These are phyloP conservation scores for Aureobasidium sp. DNA, from an alignment of 2,329 filamentous ascomycete genomes.

Conservation along the genomic window DNA sequence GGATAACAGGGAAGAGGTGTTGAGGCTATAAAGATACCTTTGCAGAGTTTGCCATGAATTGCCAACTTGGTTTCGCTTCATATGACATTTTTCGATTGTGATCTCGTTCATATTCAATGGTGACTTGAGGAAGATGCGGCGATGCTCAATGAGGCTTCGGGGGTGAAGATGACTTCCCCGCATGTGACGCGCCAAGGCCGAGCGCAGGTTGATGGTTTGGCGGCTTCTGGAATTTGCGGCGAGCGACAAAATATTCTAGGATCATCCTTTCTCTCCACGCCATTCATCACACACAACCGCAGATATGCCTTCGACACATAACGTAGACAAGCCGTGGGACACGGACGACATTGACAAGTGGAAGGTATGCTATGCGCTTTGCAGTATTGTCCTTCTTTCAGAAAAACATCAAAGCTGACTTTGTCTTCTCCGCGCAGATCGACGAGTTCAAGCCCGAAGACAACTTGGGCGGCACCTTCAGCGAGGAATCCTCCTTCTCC, in stretches of 20 bases:
- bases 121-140: neutral
- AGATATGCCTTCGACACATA: conserved; percentile 79
- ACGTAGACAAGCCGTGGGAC: conserved; percentile 89
- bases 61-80: neutral
- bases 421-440: conserved; percentile 41
- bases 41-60: neutral
- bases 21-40: neutral
- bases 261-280: neutral
- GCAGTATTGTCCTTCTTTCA: too few species aligned
- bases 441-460: conserved; percentile 80
- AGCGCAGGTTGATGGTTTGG: neutral
- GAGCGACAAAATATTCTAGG: conserved; percentile 4
- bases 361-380: conserved; percentile 47
- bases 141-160: neutral
- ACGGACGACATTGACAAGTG: conserved; percentile 97
- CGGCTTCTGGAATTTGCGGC: conserved; percentile 2
- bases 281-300: conserved; percentile 1
- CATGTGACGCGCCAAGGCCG: conserved; percentile 1
- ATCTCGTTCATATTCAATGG: neutral
- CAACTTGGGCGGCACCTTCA: conserved; percentile 77
- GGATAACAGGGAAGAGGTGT: neutral
- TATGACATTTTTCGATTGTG: neutral
- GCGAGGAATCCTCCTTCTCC: conserved; percentile 85
- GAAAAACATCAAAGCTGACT: neutral
- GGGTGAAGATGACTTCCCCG: neutral